These are phyloP conservation scores for Rubroshorea leprosula DNA, from an alignment of 345 rosid genomes.

Conservation along the genomic window DNA sequence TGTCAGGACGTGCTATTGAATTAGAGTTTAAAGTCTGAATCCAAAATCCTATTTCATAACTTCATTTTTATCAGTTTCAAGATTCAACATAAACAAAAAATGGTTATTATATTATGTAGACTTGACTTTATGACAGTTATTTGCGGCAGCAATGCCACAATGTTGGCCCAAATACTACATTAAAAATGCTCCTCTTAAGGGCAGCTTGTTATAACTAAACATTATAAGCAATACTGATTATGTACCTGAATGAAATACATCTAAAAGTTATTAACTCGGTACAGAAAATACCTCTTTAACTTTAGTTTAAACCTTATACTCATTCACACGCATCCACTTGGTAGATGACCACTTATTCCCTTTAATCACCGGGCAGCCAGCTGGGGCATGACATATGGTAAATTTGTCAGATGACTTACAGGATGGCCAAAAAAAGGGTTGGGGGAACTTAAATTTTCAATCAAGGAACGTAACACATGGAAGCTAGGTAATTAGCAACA, in stretches of 20 bases:
- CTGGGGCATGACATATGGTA: constrained; percentile 31
- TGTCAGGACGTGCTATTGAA: too few species aligned
- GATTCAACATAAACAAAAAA: too few species aligned
- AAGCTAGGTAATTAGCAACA: neutral
- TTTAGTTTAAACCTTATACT: constrained; percentile 49
- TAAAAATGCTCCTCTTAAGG: too few species aligned
- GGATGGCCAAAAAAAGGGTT: neutral
- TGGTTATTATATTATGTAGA: too few species aligned
- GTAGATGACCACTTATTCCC: constrained; percentile 99
- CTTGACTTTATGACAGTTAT: too few species aligned
- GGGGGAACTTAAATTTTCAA: neutral
- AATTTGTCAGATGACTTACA: constrained; percentile 3
- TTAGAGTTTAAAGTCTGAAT: too few species aligned
- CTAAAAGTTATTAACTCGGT: neutral
- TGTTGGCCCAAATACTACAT: too few species aligned
- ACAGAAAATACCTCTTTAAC: constrained; percentile 26
- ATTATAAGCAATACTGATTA: neutral
- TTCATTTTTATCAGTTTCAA: too few species aligned
- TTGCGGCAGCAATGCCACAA: too few species aligned
- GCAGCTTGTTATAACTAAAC: too few species aligned
- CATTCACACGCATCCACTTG: constrained; percentile 83
- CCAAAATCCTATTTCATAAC: too few species aligned
- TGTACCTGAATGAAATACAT: neutral
- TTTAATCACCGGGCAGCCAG: constrained; percentile 84
- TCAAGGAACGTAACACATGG: neutral